Evolutionary conservation across 352 stramenopile genomes (phyloP), one percentile per base, ranked within the genome.

Genomic region (Pythium phragmitis): DNA sequence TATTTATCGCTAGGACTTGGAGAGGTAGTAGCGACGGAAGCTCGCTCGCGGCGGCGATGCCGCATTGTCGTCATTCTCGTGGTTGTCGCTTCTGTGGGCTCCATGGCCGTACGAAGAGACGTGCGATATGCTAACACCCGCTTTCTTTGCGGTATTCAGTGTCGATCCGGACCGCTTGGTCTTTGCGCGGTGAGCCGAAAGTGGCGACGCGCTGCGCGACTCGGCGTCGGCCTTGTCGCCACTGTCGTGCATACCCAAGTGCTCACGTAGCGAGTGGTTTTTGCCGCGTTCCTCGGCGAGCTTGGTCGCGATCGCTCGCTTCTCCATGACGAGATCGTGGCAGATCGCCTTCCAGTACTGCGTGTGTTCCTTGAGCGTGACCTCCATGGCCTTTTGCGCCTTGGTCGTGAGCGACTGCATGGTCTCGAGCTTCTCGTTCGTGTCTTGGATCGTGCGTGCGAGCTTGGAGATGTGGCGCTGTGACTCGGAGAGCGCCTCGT

Each of bases 341-440:
- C 65, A 72, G 23, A 72, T 72, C 19, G 59, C 46, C 49, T 68
- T 67, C 65, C 65, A 72, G 54, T 72, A 72, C 48, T 67, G 55
- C 21, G 65, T 62, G 51, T 72, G 65, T 26, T 68, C 59, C 39
- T 55, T 53, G 21, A 72, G 65, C 33, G 58, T 72, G 46, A 60
- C 16, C 37, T 72, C 65, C 59, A 68, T 72, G 3, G 59, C 65
- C 23, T 68, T 68, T 41, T 72, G 65, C 1, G 65, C 60, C 42
- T 68, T 67, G 34, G 21, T 33, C 14, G 34, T 52, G 13, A 72
- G 42, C 23, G 58, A 55, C 34, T 72, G 65, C 41, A 65, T 42
- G 36, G 58, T n/a, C 30, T 72, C 59, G 2, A 72, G 50, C 48
- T 60, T 72, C 21, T 58, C 52, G 39, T 60, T 72, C 14, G 65